Evolutionary conservation across 257 asterid genomes (phyloP).

Genomic region (Solanum sejunctum): DNA sequence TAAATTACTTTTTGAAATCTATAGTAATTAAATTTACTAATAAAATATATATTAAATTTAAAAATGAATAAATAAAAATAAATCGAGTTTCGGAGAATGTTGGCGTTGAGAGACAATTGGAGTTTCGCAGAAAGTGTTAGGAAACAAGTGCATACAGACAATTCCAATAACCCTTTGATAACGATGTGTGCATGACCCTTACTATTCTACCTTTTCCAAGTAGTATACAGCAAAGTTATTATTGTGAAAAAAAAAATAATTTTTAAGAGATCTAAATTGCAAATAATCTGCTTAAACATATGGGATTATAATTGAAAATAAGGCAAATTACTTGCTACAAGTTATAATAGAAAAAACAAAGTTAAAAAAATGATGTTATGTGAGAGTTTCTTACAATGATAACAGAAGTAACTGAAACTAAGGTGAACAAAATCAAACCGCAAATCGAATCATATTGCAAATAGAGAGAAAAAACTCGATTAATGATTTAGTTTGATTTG

Average conservation of each 20-base stretch:
- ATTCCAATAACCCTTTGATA: conserved; percentile 11
- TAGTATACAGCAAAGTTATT: background rate
- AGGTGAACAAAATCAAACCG: no score
- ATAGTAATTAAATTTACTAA: no score
- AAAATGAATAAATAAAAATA: no score
- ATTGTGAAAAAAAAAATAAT: background rate
- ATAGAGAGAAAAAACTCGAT: no score
- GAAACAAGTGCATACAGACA: conserved; percentile 8
- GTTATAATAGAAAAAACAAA: background rate
- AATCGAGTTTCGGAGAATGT: background rate
- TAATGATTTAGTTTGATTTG: no score
- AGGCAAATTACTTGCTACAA: background rate
- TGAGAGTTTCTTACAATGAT: background rate
- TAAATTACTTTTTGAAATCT: no score
- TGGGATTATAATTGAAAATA: background rate
- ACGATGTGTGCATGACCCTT: conserved; percentile 21
- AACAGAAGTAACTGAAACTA: background rate
- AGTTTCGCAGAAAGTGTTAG: background rate
- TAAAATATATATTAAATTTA: no score
- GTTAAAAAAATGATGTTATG: background rate
- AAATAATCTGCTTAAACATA: background rate
- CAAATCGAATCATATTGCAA: no score
- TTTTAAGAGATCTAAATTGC: background rate
- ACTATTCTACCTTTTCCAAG: background rate
- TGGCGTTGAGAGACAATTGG: background rate